These are phyloP conservation scores for Colletotrichum cordylinicola DNA, from an alignment of 2,329 filamentous ascomycete species.

Conservation along the genomic window DNA sequence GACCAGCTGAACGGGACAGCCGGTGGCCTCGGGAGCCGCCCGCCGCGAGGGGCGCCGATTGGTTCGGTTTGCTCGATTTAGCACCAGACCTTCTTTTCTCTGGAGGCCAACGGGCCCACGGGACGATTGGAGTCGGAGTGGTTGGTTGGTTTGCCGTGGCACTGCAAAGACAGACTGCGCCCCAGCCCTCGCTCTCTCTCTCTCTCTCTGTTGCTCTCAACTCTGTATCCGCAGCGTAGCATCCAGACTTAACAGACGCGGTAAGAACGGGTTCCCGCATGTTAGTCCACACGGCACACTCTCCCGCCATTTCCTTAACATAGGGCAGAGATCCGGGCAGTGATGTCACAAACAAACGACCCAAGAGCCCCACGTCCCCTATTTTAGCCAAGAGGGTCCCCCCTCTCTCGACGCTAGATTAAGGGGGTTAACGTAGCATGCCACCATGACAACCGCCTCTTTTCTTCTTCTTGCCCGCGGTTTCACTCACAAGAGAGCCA, in stretches of 20 bases:
- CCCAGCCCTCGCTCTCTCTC: neutral
- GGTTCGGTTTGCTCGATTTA: neutral
- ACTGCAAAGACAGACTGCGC: neutral
- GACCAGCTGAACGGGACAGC: neutral
- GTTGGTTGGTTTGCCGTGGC: neutral
- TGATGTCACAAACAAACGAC: slow-evolving; percentile 11
- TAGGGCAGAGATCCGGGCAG: neutral
- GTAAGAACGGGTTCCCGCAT: neutral
- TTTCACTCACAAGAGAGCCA: neutral
- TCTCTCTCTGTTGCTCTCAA: neutral
- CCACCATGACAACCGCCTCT: neutral
- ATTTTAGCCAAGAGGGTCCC: neutral
- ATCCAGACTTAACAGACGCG: neutral
- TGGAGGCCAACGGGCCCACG: neutral
- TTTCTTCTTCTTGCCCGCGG: neutral
- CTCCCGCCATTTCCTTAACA: neutral
- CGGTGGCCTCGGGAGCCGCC: neutral
- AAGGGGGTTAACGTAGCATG: slow-evolving; percentile 13
- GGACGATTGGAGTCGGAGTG: neutral
- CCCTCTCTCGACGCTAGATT: neutral
- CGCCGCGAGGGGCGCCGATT: neutral
- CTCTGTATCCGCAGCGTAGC: neutral
- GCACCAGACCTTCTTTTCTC: neutral
- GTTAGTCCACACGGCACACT: neutral
- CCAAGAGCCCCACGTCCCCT: neutral